Base-by-base conservation (phyloP, 192 early-diverging fungal genomes). In the Spizellomyces punctatus region DNA sequence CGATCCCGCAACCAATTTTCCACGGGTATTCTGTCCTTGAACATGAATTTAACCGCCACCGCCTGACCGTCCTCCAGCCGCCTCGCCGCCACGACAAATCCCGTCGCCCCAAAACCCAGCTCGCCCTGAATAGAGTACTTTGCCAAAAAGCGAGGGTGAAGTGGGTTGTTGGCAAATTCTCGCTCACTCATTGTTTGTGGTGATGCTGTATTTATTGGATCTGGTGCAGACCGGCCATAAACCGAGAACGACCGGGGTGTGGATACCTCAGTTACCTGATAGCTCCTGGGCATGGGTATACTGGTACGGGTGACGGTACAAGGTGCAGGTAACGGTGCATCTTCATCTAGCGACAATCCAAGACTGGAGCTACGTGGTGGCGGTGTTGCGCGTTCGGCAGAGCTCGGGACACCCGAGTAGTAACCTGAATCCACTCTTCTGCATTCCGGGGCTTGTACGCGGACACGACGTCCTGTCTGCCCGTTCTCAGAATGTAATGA, bases 91-190 rank as follows among this genome's bases (percentile, higher is more conserved):
- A 86, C 83, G 43, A 94, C 92, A 58, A 89, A 76, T 7, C 89
- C 91, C 66, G 90, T 92, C 17, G 90, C 89, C 27, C 91, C 91
- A 67, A 83, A 76, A 16, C 92, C 92, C n/a, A 94, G 69, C 59
- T 80, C 63, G 4, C 43, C 21, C 8, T 46, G 59, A 17, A 84
- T 27, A 14, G 45, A 10, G 68, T 84, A 84, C 49, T 78, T 74
- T 27, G 52, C 46, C 1, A 68, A 21, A 42, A 82, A 77, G 4
- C 19, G 64, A 4, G 70, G 66, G 21, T 60, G 65, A 42, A 80
- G 71, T 8, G 43, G 46, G 54, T 77, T 16, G 0, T 17, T 36
- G 10, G 72, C 63, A 48, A 74, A 62, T 57, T 70, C 68, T 6
- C 68, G 68, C 14, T 58, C 42, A 46, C 68, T 70, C 42, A 70